Percentiles rank a stretch among this genome's conserved stretches.
phyloP scores from a whole-genome alignment of 2,329 filamentous ascomycete genomes.

The Pseudocercospora musae region DNA sequence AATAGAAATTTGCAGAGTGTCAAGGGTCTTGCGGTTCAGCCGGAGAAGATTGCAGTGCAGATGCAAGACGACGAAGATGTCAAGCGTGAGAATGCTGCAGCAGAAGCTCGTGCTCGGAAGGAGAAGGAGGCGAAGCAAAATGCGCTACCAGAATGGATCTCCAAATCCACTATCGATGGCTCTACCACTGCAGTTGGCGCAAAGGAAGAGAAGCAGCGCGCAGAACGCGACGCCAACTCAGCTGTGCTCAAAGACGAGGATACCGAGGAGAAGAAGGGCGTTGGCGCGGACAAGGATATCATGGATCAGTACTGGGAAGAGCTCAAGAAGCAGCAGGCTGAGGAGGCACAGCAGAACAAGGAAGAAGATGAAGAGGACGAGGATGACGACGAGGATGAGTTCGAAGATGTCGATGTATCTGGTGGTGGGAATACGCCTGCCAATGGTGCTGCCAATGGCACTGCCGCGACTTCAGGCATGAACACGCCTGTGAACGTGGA shows the following conservation, averaged over 20 bases:
- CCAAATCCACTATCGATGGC: conserved; percentile 35
- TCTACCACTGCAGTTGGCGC: conserved; percentile 46
- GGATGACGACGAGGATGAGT: conserved; percentile 50
- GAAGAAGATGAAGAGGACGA: conserved; percentile 53
- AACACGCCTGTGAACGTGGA: conserved; percentile 27
- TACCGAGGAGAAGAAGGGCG: conserved; percentile 37
- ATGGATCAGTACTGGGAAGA: conserved; percentile 67
- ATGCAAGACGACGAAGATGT: conserved; percentile 37
- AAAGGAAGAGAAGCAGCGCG: conserved; percentile 39
- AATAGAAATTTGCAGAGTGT: conserved; percentile 33
- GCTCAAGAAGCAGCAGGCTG: conserved; percentile 59
- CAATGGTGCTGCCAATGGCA: conserved; percentile 15
- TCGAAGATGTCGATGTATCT: conserved; percentile 55
- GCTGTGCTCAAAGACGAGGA: conserved; percentile 47
- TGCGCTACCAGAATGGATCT: conserved; percentile 37
- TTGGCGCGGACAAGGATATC: conserved; percentile 48
- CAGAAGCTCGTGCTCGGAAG: conserved; percentile 29
- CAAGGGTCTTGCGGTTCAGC: conserved; percentile 35
- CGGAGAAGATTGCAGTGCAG: conserved; percentile 36
- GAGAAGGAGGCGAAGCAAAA: conserved; percentile 37
- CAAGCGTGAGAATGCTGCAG: conserved; percentile 32
- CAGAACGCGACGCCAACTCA: conserved; percentile 37
- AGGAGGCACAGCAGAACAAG: conserved; percentile 42
- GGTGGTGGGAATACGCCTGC: conserved; percentile 31
- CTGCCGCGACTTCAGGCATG: conserved; percentile 31